Conservation (phyloP, 106 monocot species). For the Vanilla planifolia region DNA sequence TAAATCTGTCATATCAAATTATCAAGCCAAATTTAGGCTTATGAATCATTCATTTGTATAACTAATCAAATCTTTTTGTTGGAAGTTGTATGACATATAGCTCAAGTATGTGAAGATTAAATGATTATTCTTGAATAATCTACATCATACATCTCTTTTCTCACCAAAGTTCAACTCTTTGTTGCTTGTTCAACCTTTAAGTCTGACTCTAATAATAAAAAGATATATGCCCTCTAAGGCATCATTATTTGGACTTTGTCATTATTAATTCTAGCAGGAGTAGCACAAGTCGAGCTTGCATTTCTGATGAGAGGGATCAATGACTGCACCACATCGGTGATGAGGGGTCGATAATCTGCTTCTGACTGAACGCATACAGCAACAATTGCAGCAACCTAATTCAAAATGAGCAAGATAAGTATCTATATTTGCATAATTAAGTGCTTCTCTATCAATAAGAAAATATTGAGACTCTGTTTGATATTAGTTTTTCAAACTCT, state of each 20-base stretch:
- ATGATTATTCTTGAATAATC: too few species aligned
- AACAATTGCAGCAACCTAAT: slow-evolving; percentile 89
- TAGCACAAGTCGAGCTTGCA: slow-evolving; percentile 13
- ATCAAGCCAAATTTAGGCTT: too few species aligned
- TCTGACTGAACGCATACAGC: slow-evolving; percentile 94
- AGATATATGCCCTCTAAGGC: neutral
- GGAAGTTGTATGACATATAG: too few species aligned
- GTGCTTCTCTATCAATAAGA: too few species aligned
- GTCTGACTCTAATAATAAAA: neutral
- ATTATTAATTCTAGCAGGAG: neutral
- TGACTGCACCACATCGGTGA: slow-evolving; percentile 93
- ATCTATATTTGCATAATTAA: neutral
- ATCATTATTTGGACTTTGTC: neutral
- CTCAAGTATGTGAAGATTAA: too few species aligned
- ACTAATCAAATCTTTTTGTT: too few species aligned
- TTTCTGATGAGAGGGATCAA: slow-evolving; percentile 69
- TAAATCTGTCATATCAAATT: too few species aligned
- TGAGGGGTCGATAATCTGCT: slow-evolving; percentile 89
- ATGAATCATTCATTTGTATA: too few species aligned
- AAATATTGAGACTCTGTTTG: too few species aligned
- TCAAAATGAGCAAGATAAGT: neutral
- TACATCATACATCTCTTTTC: neutral
- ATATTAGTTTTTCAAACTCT: too few species aligned
- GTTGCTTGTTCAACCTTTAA: neutral
- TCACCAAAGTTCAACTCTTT: neutral